These are phyloP conservation scores for Radiomyces spectabilis DNA, from an alignment of 192 early-diverging fungal genomes.

Conservation along the genomic window DNA sequence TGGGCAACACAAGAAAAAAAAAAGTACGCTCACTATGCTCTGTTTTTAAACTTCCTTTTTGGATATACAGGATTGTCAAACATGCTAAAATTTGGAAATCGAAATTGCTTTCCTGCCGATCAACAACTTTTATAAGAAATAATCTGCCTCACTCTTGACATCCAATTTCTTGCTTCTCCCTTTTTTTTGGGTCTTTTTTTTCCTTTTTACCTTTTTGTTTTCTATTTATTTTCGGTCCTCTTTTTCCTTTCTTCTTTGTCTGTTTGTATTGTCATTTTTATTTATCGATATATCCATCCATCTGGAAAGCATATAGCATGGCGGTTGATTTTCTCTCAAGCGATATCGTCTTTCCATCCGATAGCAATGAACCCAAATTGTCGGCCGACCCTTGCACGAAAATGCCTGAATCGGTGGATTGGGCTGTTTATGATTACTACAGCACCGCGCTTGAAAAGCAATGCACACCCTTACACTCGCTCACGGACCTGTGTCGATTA, in stretches of 20 bases:
- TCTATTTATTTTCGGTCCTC: not conserved
- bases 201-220: not conserved
- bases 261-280: not conserved
- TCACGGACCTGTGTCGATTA: slow-evolving; percentile 2
- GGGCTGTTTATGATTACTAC: slow-evolving; percentile 8
- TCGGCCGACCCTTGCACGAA: slow-evolving; percentile 7
- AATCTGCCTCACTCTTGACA: not conserved
- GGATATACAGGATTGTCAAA: too few relatives aligned
- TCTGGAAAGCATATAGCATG: slow-evolving; percentile 1
- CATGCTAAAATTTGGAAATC: too few relatives aligned
- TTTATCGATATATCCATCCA: not conserved
- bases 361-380: slow-evolving; percentile 13
- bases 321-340: slow-evolving; percentile 13
- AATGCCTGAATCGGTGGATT: slow-evolving; percentile 14
- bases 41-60: too few relatives aligned
- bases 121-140: not conserved
- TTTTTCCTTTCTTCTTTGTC: not conserved
- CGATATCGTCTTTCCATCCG: slow-evolving; percentile 18
- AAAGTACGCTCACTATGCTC: too few relatives aligned
- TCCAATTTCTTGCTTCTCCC: not conserved
- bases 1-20: too few relatives aligned
- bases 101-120: too few relatives aligned
- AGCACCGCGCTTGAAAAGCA: slow-evolving; percentile 5
- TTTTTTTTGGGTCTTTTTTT: not conserved
- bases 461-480: not conserved